Evolutionary conservation across 106 monocot species (phyloP), one percentile per base, ranked within the genome.

Genomic region (Dendrobium catenatum): DNA sequence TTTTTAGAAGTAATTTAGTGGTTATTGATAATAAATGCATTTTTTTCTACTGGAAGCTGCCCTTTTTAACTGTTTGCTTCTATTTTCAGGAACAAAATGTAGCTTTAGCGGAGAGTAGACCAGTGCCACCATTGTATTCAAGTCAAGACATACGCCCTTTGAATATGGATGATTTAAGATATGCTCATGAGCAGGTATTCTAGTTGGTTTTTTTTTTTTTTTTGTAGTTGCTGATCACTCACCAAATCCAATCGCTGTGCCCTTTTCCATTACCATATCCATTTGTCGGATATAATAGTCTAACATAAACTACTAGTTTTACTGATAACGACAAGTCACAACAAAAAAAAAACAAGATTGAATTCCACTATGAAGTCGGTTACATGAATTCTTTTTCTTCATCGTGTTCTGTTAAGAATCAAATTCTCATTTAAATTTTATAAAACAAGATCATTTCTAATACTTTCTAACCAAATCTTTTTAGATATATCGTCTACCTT

Each of bases 151-250:
- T 91, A 72, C 88, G 90, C 42, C 78, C 84, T 72, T 80, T 91
- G 49, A 91, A 67, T 68, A 84, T 86, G 84, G 86, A 81, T 59
- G 90, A 91, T 74, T 91, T 91, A 55, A 91, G 86, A 82, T 86
- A 78, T 76, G 90, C 90, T 67, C 90, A 91, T 78, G 90, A 88
- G 22, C 90, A 91, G 88, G 90, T 88, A 77, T 59, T 20, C 66
- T 54, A 61, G 70, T 16, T 70, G 2, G 56, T 1, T 2, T 42
- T 20, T 37, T 2, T 42, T 20, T 20, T 68, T n/a, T 66, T 51
- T 51, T 7, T 4, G 4, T 46, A 46, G 46, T 46, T 51, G 51
- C 51, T 51, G 51, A 2, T 51, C 10, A 2, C 51, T 13, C 13
- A 13, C 51, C 51, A 51, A 13, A 51, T 51, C 51, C 51, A 51